These are phyloP conservation scores for Furcasterigmium furcatum DNA, from an alignment of 2,329 filamentous ascomycete genomes.

Conservation along the genomic window DNA sequence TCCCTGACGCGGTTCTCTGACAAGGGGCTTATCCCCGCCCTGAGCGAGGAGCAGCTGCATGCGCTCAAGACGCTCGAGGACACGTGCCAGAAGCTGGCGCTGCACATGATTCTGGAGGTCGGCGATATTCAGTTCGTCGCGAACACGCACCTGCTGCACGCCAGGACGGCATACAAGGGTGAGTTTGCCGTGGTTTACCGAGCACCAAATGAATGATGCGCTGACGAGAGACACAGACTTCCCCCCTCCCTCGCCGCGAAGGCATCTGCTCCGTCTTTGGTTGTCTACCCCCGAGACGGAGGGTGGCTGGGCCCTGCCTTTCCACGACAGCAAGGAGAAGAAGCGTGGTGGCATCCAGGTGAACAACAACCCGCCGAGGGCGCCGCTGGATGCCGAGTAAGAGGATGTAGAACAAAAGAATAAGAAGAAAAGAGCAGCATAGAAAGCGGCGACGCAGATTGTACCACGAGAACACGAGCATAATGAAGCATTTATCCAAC, in stretches of 20 bases:
- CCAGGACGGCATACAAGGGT: conserved; percentile 71
- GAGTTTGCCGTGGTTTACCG: neutral
- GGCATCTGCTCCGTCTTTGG: conserved; percentile 84
- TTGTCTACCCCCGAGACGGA: conserved; percentile 76
- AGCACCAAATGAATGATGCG: neutral
- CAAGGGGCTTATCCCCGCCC: conserved; percentile 66
- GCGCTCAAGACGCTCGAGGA: conserved; percentile 71
- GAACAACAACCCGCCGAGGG: conserved; percentile 71
- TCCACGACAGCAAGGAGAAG: conserved; percentile 76
- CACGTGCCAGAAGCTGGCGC: conserved; percentile 65
- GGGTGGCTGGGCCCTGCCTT: conserved; percentile 82
- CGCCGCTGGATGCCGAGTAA: conserved; percentile 75
- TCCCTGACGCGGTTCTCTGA: conserved; percentile 74
- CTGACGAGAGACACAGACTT: conserved; percentile 30
- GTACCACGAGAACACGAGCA: too few species aligned
- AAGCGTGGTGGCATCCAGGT: conserved; percentile 90
- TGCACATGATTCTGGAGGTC: conserved; percentile 82
- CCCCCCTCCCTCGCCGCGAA: conserved; percentile 63
- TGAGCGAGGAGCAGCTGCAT: conserved; percentile 65
- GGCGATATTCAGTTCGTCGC: conserved; percentile 81
- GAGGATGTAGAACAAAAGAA: neutral
- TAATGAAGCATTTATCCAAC: too few species aligned
- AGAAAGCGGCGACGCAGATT: too few species aligned
- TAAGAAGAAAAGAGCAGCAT: neutral
- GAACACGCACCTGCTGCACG: conserved; percentile 78